A percentile compares a stretch with the other conserved stretches of the same genome.
These are phyloP conservation scores for Sphagnurus paluster DNA, from an alignment of 1,284 basidiomycete species.

Conservation along the genomic window DNA sequence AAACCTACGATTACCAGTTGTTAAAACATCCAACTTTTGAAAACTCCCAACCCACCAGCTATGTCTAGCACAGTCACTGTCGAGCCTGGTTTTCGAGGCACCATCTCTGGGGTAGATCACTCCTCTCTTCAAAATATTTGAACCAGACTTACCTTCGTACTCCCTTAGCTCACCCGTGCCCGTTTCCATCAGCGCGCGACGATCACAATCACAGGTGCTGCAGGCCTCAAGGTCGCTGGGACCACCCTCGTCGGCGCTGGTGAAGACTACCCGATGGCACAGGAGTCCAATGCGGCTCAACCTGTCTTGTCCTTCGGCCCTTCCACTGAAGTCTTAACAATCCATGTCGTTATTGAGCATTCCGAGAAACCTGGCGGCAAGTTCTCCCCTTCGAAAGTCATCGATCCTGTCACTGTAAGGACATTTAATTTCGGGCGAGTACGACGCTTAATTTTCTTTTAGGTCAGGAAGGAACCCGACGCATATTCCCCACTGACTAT, in stretches of 20 bases:
- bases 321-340: slow-evolving; percentile 1
- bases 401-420: slow-evolving; percentile 7
- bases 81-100: slow-evolving; percentile 7
- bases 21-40: too few species aligned
- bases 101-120: slow-evolving; percentile 6
- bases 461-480: slow-evolving; percentile 5
- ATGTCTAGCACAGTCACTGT: slow-evolving; percentile 2
- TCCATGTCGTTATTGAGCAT: slow-evolving; percentile 5
- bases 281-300: not conserved
- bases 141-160: not conserved
- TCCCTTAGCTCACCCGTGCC: slow-evolving; percentile 1
- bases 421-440: not conserved
- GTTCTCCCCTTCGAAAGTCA: slow-evolving; percentile 8
- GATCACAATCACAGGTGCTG: not conserved
- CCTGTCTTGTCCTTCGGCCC: slow-evolving; percentile 9
- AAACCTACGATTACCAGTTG: too few species aligned
- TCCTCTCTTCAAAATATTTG: not conserved
- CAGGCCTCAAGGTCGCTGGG: not conserved
- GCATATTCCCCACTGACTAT: not conserved
- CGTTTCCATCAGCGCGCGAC: slow-evolving; percentile 7
- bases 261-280: not conserved
- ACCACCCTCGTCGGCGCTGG: slow-evolving; percentile 7
- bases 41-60: not conserved
- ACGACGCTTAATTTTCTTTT: not conserved
- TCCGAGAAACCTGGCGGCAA: not conserved